Evolutionary conservation across 106 monocot species (phyloP).

Genomic region (Gastrodia elata): DNA sequence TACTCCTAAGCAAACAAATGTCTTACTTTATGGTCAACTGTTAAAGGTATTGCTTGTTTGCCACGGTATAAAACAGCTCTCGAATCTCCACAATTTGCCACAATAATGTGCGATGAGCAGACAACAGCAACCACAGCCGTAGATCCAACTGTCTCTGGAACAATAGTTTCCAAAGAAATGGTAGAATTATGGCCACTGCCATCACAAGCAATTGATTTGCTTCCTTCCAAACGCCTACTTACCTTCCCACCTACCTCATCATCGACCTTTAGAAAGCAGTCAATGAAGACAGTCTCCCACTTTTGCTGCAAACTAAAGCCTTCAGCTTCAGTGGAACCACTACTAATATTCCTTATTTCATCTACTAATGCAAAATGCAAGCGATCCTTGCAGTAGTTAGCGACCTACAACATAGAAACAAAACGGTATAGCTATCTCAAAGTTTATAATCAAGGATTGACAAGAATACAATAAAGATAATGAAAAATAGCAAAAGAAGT

Average conservation of each 20-base stretch:
- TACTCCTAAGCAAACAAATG: too few species aligned
- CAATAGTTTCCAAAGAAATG: slow-evolving; percentile 30
- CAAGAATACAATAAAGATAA: background rate
- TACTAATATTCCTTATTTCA: background rate
- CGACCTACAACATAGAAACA: slow-evolving; percentile 2
- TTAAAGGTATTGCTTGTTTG: slow-evolving; percentile 40
- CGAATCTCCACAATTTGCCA: slow-evolving; percentile 72
- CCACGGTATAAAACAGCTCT: slow-evolving; percentile 68
- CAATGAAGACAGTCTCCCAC: slow-evolving; percentile 53
- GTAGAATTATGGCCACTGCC: background rate
- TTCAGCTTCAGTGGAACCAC: slow-evolving; percentile 4
- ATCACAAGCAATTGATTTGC: background rate
- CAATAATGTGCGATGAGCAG: slow-evolving; percentile 48
- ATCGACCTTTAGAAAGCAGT: slow-evolving; percentile 58
- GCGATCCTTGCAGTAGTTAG: slow-evolving; percentile 7
- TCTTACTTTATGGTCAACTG: slow-evolving; percentile 59
- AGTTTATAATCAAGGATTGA: background rate
- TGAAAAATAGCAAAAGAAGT: background rate
- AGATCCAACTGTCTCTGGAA: slow-evolving; percentile 66
- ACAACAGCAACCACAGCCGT: slow-evolving; percentile 61
- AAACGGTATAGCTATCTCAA: background rate
- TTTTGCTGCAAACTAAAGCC: slow-evolving; percentile 25
- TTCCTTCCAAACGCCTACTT: slow-evolving; percentile 4
- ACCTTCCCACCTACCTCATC: slow-evolving; percentile 40
- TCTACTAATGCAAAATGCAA: slow-evolving; percentile 6